phyloP scores from a whole-genome alignment of 371 early-diverging fungal genomes.

The Capillidium rhysosporum region DNA sequence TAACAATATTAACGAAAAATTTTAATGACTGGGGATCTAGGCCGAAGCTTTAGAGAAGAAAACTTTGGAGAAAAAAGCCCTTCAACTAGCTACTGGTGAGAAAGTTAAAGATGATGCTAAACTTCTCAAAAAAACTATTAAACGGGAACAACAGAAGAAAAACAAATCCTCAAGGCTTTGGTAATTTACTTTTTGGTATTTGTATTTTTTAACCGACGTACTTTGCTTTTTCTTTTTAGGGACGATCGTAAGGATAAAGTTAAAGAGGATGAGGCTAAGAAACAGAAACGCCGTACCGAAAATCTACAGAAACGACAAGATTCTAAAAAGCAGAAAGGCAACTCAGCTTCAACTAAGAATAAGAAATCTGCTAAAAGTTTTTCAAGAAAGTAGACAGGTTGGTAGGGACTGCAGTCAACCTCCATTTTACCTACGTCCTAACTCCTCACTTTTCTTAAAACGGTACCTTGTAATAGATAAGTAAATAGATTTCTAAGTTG shows the following conservation, averaged over 20 bases:
- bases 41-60: conserved; percentile 49
- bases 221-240: conserved; percentile 11
- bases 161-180: conserved; percentile 61
- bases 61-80: conserved; percentile 58
- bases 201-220: background rate
- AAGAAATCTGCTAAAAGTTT: too few species aligned
- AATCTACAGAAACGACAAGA: conserved; percentile 58
- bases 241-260: conserved; percentile 45
- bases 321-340: conserved; percentile 38
- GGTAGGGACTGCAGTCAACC: too few species aligned
- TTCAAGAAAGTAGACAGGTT: too few species aligned
- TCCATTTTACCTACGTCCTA: too few species aligned
- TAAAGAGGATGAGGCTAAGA: conserved; percentile 34
- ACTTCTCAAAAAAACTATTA: conserved; percentile 76
- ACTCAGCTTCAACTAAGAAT: too few species aligned
- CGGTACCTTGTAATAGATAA: too few species aligned
- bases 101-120: conserved; percentile 79
- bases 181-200: conserved; percentile 12
- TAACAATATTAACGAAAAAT: conserved; percentile 18
- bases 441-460: too few species aligned
- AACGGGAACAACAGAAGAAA: conserved; percentile 65
- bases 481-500: too few species aligned
- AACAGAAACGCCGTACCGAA: conserved; percentile 48
- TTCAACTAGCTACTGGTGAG: conserved; percentile 64
- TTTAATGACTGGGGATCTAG: conserved; percentile 11